A percentile compares a stretch with the other conserved stretches of the same genome.
Evolutionary conservation across 140 eudicot species (phyloP).

Genomic region (Bidens hawaiensis): DNA sequence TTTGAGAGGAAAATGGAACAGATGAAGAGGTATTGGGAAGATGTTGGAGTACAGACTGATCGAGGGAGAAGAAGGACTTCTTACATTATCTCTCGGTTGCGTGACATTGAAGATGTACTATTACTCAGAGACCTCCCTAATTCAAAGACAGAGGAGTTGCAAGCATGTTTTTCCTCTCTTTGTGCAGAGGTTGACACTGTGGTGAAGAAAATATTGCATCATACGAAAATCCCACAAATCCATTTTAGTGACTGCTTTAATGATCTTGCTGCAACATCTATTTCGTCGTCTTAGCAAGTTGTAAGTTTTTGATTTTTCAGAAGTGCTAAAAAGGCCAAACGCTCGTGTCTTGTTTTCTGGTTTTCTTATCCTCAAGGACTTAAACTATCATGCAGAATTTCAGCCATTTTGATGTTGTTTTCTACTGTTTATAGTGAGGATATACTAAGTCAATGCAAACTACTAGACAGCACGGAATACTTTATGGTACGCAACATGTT

Average conservation of each 20-base stretch:
- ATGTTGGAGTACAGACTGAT: background rate
- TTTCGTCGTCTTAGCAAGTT: background rate
- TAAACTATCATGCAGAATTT: too few species aligned
- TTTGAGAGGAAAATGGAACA: background rate
- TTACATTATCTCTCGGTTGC: background rate
- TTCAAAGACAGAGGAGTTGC: background rate
- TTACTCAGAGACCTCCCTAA: background rate
- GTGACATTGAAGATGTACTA: background rate
- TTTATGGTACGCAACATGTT: too few species aligned
- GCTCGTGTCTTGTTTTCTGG: too few species aligned
- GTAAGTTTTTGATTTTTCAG: background rate
- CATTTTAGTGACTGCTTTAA: background rate
- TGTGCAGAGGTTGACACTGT: constrained; percentile 8
- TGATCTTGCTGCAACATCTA: background rate
- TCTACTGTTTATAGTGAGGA: too few species aligned
- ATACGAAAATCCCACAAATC: background rate
- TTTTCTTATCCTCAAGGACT: too few species aligned
- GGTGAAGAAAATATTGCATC: background rate
- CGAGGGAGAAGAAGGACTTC: background rate
- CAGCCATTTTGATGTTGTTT: too few species aligned
- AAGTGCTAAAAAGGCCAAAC: too few species aligned
- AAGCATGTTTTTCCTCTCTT: constrained; percentile 5
- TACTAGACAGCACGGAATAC: too few species aligned
- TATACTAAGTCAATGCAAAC: too few species aligned
- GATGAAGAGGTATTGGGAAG: constrained; percentile 3